Percentiles rank a stretch among this genome's conserved stretches.
phyloP scores from a whole-genome alignment of 345 rosid species.

The Euphorbia peplus region DNA sequence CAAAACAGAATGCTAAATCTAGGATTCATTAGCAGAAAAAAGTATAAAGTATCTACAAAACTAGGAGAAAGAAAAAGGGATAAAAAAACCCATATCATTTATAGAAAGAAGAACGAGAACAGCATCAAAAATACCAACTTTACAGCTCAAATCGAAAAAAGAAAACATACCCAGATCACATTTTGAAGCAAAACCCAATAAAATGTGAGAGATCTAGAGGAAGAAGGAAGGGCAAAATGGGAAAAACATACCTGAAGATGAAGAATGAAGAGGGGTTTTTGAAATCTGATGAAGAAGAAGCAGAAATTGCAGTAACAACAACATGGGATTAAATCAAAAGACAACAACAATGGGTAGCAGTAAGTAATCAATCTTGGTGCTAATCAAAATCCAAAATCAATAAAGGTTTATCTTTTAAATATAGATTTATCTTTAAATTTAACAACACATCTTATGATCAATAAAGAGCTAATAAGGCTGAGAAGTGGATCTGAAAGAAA shows the following conservation, averaged over 20 bases:
- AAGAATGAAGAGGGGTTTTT: not conserved
- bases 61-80: not conserved
- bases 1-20: slow-evolving; percentile 11
- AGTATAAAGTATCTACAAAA: not conserved
- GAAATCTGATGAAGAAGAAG: slow-evolving; percentile 36
- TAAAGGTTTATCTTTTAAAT: too few species aligned
- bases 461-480: too few species aligned
- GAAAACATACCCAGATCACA: slow-evolving; percentile 24
- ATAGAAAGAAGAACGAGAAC: not conserved
- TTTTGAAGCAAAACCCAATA: slow-evolving; percentile 21
- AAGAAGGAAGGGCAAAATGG: slow-evolving; percentile 5
- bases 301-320: slow-evolving; percentile 15
- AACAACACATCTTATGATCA: too few species aligned
- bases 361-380: not conserved
- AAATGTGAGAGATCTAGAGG: slow-evolving; percentile 38
- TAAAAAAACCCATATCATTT: not conserved
- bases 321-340: slow-evolving; percentile 19
- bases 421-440: too few species aligned
- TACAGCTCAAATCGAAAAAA: slow-evolving; percentile 25
- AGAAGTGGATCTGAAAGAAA: too few species aligned
- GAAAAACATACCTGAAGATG: slow-evolving; percentile 25
- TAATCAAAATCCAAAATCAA: not conserved
- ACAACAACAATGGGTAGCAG: not conserved
- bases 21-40: slow-evolving; percentile 2
- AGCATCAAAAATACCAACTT: slow-evolving; percentile 13